phyloP scores from a whole-genome alignment of 768 basidiomycete species.

The Pleurotus djamor region DNA sequence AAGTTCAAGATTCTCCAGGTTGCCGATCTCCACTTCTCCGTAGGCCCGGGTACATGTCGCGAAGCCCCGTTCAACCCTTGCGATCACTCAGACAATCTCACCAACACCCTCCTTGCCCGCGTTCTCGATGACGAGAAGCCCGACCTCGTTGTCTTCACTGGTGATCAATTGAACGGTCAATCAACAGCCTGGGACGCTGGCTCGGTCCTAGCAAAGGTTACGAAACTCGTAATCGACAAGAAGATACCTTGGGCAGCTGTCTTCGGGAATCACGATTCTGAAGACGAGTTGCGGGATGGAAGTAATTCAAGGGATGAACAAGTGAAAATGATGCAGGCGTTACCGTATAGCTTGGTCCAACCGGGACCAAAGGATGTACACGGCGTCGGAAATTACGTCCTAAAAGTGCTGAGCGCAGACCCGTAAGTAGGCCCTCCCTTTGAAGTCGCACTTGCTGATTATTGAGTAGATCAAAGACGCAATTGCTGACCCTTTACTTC shows the following conservation, averaged over 20 bases:
- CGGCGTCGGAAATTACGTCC: slow-evolving; percentile 89
- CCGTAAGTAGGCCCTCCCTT: slow-evolving; percentile 46
- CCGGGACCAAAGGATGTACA: slow-evolving; percentile 81
- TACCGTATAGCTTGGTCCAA: slow-evolving; percentile 86
- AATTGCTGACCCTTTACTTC: slow-evolving; percentile 89
- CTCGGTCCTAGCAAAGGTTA: slow-evolving; percentile 88
- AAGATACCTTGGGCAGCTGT: slow-evolving; percentile 88
- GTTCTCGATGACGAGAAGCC: slow-evolving; percentile 82
- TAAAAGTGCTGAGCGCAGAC: slow-evolving; percentile 84
- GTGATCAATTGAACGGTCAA: slow-evolving; percentile 94
- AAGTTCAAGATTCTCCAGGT: slow-evolving; percentile 89
- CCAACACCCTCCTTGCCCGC: slow-evolving; percentile 65
- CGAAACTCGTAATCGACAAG: slow-evolving; percentile 68
- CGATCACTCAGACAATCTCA: slow-evolving; percentile 73
- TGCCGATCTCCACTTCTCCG: slow-evolving; percentile 93
- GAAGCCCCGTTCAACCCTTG: slow-evolving; percentile 66
- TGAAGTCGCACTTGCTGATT: neutral
- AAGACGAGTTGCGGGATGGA: slow-evolving; percentile 23
- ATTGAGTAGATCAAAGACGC: slow-evolving; percentile 71
- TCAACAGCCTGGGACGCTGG: slow-evolving; percentile 86
- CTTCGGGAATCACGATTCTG: slow-evolving; percentile 94
- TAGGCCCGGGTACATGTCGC: slow-evolving; percentile 72
- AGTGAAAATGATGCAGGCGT: slow-evolving; percentile 63
- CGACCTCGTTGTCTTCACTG: slow-evolving; percentile 88
- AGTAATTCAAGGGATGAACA: slow-evolving; percentile 66